Percentiles rank a stretch among this genome's conserved stretches.
These are phyloP conservation scores for Gossypium sturtianum DNA, from an alignment of 345 rosid species.

Conservation along the genomic window DNA sequence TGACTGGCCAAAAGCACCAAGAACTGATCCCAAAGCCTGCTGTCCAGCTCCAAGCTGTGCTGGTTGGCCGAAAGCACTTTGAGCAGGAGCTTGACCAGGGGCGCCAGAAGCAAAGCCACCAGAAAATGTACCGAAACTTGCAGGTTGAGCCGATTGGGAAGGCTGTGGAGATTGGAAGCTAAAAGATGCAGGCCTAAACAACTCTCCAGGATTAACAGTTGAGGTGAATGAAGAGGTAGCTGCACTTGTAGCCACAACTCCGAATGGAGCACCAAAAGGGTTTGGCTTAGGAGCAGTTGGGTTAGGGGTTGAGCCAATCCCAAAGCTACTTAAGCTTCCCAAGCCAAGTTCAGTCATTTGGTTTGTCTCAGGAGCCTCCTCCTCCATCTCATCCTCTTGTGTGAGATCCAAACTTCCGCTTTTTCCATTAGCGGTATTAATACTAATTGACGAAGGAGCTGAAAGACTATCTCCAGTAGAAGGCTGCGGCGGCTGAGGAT, in stretches of 20 bases:
- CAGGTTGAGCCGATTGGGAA: slow-evolving; percentile 52
- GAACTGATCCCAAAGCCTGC: slow-evolving; percentile 87
- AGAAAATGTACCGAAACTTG: slow-evolving; percentile 45
- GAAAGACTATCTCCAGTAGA: slow-evolving; percentile 29
- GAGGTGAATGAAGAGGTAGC: slow-evolving; percentile 44
- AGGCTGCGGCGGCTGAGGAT: slow-evolving; percentile 41
- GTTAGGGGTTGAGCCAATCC: slow-evolving; percentile 57
- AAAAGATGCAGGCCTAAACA: slow-evolving; percentile 88
- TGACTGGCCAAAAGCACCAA: slow-evolving; percentile 94
- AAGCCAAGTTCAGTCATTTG: slow-evolving; percentile 52
- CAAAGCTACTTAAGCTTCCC: slow-evolving; percentile 65
- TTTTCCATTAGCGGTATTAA: slow-evolving; percentile 31
- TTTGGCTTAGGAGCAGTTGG: slow-evolving; percentile 45
- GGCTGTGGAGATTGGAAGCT: slow-evolving; percentile 56
- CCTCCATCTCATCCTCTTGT: slow-evolving; percentile 98
- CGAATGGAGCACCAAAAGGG: slow-evolving; percentile 74
- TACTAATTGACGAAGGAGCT: slow-evolving; percentile 29
- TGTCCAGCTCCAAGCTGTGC: slow-evolving; percentile 78
- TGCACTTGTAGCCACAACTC: slow-evolving; percentile 40
- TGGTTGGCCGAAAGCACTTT: slow-evolving; percentile 70
- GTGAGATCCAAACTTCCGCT: slow-evolving; percentile 39
- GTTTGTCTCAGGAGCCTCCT: slow-evolving; percentile 77
- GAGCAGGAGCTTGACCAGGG: slow-evolving; percentile 50
- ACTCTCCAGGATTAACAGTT: slow-evolving; percentile 72
- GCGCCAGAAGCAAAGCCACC: slow-evolving; percentile 49